These are phyloP conservation scores for Fraxinus angustifolia DNA, from an alignment of 305 asterid species.

Conservation along the genomic window DNA sequence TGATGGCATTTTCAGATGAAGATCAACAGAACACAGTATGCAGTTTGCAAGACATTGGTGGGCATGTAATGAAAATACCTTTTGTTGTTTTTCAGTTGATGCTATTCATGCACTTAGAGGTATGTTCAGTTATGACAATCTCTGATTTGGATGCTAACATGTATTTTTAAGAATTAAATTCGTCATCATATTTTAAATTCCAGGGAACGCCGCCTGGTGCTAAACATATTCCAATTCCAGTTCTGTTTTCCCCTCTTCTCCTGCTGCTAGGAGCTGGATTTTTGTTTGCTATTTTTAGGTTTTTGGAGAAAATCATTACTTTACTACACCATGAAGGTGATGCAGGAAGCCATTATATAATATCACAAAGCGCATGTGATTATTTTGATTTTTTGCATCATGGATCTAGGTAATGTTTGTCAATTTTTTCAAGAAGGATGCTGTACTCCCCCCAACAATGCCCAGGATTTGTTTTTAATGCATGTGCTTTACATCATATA, in stretches of 20 bases:
- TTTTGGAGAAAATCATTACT: slow-evolving; percentile 46
- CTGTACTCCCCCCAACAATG: slow-evolving; percentile 5
- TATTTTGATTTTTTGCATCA: slow-evolving; percentile 72
- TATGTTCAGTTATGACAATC: slow-evolving; percentile 24
- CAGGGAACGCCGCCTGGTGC: slow-evolving; percentile 93
- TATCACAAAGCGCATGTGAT: slow-evolving; percentile 54
- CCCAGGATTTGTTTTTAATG: neutral
- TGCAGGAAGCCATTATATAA: slow-evolving; percentile 52
- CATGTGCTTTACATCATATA: slow-evolving; percentile 18
- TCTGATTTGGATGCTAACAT: neutral
- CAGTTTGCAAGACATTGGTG: slow-evolving; percentile 88
- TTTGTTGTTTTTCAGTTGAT: slow-evolving; percentile 67
- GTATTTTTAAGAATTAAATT: neutral
- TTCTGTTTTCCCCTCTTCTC: slow-evolving; percentile 76
- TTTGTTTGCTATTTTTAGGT: slow-evolving; percentile 63
- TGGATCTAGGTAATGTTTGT: slow-evolving; percentile 66
- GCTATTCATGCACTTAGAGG: slow-evolving; percentile 94
- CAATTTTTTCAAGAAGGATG: neutral
- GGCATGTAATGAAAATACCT: slow-evolving; percentile 90
- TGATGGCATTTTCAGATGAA: slow-evolving; percentile 53
- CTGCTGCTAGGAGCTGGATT: slow-evolving; percentile 86
- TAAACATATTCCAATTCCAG: slow-evolving; percentile 60
- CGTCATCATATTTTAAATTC: slow-evolving; percentile 18
- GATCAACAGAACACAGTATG: slow-evolving; percentile 63
- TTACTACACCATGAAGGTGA: slow-evolving; percentile 39